Base-by-base conservation (phyloP, 345 rosid genomes). In the Aquilaria malaccensis region DNA sequence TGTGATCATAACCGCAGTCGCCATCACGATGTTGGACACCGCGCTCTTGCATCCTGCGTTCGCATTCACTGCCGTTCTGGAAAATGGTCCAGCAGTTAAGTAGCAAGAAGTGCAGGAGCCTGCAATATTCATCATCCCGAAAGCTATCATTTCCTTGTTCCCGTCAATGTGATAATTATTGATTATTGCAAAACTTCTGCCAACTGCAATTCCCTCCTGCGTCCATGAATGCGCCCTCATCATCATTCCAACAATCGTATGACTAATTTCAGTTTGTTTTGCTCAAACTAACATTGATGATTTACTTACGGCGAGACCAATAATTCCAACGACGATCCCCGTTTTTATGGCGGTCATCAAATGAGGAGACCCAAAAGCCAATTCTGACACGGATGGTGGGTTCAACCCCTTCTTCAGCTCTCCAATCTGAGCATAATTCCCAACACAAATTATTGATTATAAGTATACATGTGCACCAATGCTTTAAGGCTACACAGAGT, bases 151-250 rank as follows among this genome's bases (percentile, higher is more conserved):
- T 70, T 94, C 99, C 68, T 91, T 94, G 86, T 94, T 91, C 2
- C 97, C 96, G 63, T 94, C 97, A 45, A 86, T 83, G 70, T 94
- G 86, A 72, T 91, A 94, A 75, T 86, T 82, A 72, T 88, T 94
- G 76, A 80, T 81, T 86, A 86, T 83, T 13, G 99, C 91, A 71
- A 94, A 94, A 55, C 93, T 88, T 77, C 97, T 88, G 15, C 95
- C 99, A 0, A 94, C 97, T 0, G 97, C 99, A 14, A 88, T 79
- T 54, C 97, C 99, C 85, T 94, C 99, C 99, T 94, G 79, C 55
- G 60, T 46, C 52, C 49, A 37, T 22, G 43, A 0, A 9, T 37
- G 7, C 43, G 43, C 43, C 3, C 43, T 37, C 7, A 37, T 64
- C 43, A 9, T 37, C 7, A 37, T 37, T 37, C 11, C 2, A 13